Evolutionary conservation across 2,329 filamentous ascomycete species (phyloP), one percentile per base, ranked within the genome.

Genomic region (Epichloe gansuensis): DNA sequence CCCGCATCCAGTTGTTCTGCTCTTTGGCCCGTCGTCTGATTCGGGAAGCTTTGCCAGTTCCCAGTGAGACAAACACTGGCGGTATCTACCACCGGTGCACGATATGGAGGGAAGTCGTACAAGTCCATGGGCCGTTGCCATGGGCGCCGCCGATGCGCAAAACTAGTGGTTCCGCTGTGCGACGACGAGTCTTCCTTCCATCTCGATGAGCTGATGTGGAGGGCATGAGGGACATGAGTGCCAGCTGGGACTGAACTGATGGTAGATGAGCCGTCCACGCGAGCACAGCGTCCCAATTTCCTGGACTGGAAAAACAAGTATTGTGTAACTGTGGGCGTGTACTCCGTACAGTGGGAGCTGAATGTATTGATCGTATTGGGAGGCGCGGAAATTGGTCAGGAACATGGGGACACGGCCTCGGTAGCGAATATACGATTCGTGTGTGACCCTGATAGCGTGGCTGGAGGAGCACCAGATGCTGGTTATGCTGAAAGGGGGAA

Each of bases 391-490:
- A 44, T 39, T 44, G 42, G 25, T 6, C 28, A 54, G 39, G 25
- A 35, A 34, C n/a, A 35, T 15, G 31, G 48, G 21, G 4, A 25
- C 11, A 38, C 5, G 13, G 31, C 21, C 23, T n/a, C 7, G 25
- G 45, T 46, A 37, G 46, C 50, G 34, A 31, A 41, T 37, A 48
- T 15, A 45, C 34, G 34, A 45, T 23, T 17, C 37, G 54, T 51
- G 54, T 51, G 54, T 25, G 17, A 55, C 51, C 6, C 11, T 2
- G 23, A 37, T 31, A 37, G 50, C 53, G 50, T 55, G 53, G 51
- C 50, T 50, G 38, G 31, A 9, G 44, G 9, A 31, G 17, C 38
- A 52, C 50, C 15, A 34, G 21, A 54, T 54, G 53, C 53, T 41
- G 47, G 53, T 12, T 11, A 37, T 51, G 53, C 53, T 55, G 47